Percentiles rank a stretch among this genome's conserved stretches.
These are phyloP conservation scores for Oidiodendron maius DNA, from an alignment of 495 filamentous ascomycete genomes.

Conservation along the genomic window DNA sequence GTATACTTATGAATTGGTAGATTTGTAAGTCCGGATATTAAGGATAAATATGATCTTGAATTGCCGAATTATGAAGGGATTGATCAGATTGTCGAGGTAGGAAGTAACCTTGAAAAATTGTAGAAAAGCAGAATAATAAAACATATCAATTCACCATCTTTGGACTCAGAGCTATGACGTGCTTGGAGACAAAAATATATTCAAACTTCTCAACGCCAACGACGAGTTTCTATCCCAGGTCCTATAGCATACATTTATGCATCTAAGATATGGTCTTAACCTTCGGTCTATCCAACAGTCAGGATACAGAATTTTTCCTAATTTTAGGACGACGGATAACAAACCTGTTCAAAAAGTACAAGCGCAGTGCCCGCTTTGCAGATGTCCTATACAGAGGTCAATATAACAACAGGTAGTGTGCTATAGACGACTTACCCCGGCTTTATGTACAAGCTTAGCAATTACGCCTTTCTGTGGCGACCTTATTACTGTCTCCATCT, in stretches of 20 bases:
- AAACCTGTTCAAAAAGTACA: conserved; percentile 45
- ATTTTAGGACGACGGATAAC: not conserved
- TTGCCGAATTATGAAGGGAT: conserved; percentile 78
- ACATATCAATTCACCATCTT: too few relatives aligned
- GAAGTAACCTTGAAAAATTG: conserved; percentile 51
- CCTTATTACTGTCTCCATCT: conserved; percentile 98
- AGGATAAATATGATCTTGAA: conserved; percentile 82
- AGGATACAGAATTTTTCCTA: too few relatives aligned
- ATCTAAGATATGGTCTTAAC: too few relatives aligned
- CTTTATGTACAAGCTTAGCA: conserved; percentile 73
- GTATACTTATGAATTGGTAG: conserved; percentile 29
- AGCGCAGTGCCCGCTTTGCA: conserved; percentile 51
- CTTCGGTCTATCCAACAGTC: too few relatives aligned
- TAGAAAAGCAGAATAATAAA: conserved; percentile 29
- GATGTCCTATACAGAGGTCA: conserved; percentile 37
- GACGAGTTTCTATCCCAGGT: too few relatives aligned
- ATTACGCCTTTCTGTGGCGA: conserved; percentile 80
- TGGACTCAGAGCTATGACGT: too few relatives aligned
- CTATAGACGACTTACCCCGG: conserved; percentile 61
- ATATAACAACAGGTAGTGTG: not conserved
- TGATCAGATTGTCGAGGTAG: conserved; percentile 83
- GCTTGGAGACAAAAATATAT: too few relatives aligned
- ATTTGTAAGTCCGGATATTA: conserved; percentile 74
- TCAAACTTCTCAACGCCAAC: too few relatives aligned
- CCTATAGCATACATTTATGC: too few relatives aligned